Base-by-base conservation (phyloP, 1,139 yeast species). In the Debaryomyces subglobosus region DNA sequence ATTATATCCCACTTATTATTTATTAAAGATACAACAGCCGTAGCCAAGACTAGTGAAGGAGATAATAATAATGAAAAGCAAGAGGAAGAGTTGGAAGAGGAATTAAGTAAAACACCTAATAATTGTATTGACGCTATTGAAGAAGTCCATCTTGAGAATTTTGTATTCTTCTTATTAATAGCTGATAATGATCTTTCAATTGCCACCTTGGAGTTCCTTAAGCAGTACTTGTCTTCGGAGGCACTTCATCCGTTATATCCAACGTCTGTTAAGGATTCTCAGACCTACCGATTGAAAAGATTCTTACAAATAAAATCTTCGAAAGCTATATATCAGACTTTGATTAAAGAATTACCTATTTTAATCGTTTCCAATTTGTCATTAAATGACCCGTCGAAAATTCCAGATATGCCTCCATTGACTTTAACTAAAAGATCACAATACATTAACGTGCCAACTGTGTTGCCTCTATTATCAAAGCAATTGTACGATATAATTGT, bases 401-500 rank as follows among this genome's bases (percentile, higher is more conserved):
- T 67, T 2, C 51, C 62, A 15, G 55, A 54, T 10, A 46, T 61
- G 6, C 61, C 71, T 9, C 62, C 62, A 32, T 52, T 63, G 38
- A 63, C 60, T 45, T 62, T 74, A 36, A 59, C 75, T 5, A 70
- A 66, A 50, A 65, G 79, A 52, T 64, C 77, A 2, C 61, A 63
- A 18, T 63, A 65, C 52, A 57, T 67, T 5, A 69, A 72, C 29
- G 81, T 81, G 1, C 96, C 97, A 3, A 57, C 69, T 0, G 60
- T 65, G 2, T 79, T 86, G 3, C 95, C 96, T 1, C 69, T 65
- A 16, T 71, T 92, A 39, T 86, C 39, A 69, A 71, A n/a, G 16
- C 78, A 77, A n/a, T 72, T 90, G 38, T 80, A 84, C 53, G 71
- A 76, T 15, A 82, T 86, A 41, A 78, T 94, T 38, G 72, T 86